Percentiles rank a stretch among this genome's conserved stretches.
Conservation (phyloP, 139 green algal species). For the Chlamydomonas eustigma region DNA sequence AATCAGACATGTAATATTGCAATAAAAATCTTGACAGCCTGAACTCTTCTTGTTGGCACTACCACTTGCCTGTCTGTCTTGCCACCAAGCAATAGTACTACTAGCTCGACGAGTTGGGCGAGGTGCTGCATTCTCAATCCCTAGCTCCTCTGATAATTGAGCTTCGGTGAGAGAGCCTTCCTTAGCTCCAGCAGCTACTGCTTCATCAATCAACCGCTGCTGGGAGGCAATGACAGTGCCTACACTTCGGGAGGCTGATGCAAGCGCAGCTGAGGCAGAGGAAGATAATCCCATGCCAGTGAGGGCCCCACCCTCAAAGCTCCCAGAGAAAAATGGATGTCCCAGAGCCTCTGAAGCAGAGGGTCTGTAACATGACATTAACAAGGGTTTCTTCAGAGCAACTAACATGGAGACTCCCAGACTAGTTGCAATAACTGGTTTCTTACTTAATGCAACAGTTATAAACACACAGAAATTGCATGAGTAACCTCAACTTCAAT, state of each 20-base stretch:
- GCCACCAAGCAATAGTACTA: constrained; percentile 79
- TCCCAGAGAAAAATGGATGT: constrained; percentile 4
- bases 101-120: constrained; percentile 26
- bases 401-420: too few relatives aligned
- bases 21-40: too few relatives aligned
- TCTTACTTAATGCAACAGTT: too few relatives aligned
- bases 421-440: too few relatives aligned
- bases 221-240: not conserved
- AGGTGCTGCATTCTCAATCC: constrained; percentile 23
- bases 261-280: not conserved
- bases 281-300: not conserved
- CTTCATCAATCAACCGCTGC: constrained; percentile 2
- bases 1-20: too few relatives aligned
- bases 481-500: too few relatives aligned
- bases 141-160: constrained; percentile 27
- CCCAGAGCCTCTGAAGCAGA: constrained; percentile 2
- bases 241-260: not conserved
- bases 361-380: constrained; percentile 8
- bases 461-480: too few relatives aligned
- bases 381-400: too few relatives aligned
- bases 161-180: constrained; percentile 18
- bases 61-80: constrained; percentile 46
- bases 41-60: too few relatives aligned
- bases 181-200: not conserved
- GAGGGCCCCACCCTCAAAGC: too few relatives aligned